phyloP scores from a whole-genome alignment of 2,329 filamentous ascomycete species.

The Fusarium tupiense region DNA sequence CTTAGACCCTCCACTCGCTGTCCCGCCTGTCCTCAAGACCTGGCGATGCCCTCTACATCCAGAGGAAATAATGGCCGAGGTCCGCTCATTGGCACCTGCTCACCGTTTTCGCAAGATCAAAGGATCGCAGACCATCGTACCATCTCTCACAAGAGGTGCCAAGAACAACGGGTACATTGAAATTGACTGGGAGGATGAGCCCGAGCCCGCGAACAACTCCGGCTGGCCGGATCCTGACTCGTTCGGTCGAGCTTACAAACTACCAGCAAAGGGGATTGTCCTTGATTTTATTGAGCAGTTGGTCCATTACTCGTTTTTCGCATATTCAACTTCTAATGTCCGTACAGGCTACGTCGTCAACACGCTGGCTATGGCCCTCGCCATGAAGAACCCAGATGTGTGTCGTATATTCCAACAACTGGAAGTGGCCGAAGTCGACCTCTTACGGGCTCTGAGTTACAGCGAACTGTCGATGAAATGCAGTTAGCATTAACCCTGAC shows the following conservation, averaged over 20 bases:
- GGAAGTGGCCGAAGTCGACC: conserved; percentile 32
- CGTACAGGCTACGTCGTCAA: conserved; percentile 49
- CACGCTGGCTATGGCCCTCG: conserved; percentile 51
- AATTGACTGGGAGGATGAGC: conserved; percentile 68
- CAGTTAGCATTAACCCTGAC: conserved; percentile 73
- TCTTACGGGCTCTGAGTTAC: conserved; percentile 49
- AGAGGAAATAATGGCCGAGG: conserved; percentile 74
- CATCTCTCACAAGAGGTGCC: conserved; percentile 69
- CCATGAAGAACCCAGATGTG: conserved; percentile 44
- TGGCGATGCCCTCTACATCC: conserved; percentile 93
- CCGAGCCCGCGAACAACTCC: conserved; percentile 63
- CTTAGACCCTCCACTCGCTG: conserved; percentile 82
- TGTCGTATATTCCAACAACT: conserved; percentile 42
- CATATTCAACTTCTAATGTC: conserved; percentile 21
- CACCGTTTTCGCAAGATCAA: conserved; percentile 71
- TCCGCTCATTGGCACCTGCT: conserved; percentile 68
- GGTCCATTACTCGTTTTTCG: conserved; percentile 42
- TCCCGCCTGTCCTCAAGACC: conserved; percentile 77
- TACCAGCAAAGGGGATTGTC: conserved; percentile 72
- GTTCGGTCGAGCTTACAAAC: conserved; percentile 72
- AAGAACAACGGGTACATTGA: conserved; percentile 78
- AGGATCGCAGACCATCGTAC: conserved; percentile 61
- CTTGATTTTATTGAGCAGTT: conserved; percentile 77
- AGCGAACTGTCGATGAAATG: conserved; percentile 67
- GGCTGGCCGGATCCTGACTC: conserved; percentile 68